Evolutionary conservation across 2,329 filamentous ascomycete species (phyloP), one percentile per base, ranked within the genome.

Genomic region (Neonectria faginata): DNA sequence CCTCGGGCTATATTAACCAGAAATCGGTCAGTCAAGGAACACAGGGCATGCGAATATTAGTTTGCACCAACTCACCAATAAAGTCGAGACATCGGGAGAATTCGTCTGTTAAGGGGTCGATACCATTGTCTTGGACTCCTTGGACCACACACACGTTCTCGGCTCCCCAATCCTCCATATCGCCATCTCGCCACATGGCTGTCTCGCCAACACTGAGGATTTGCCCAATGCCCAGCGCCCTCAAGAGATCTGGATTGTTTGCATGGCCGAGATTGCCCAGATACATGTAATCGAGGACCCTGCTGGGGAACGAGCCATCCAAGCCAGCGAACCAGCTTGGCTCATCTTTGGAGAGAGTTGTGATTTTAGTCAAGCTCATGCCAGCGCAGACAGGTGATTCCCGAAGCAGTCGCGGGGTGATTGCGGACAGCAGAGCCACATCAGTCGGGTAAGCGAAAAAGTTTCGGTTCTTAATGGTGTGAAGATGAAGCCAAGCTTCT

Each of bases 401-500:
- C 50, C 85, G 84, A 22, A 97, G 83, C 14, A 98, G 83, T 14
- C 92, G 90, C 20, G 89, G 87, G 64, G 95, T 89, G 41, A 97
- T 91, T 5, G 88, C 87, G 1, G 86, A 89, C n/a, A 98, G 81
- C 11, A 97, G 85, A 4, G 91, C 88, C 18, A 97, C 94, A 75
- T 99, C 96, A 0, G 92, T 93, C 1, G 92, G 91, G 72, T 98
- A 98, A 0, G 96, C 94, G 76, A 99, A 99, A 81, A 98, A 97
- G 76, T 99, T 98, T 64, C 96, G 91, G 60, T 88, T 85, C 77
- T 92, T 93, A 12, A 89, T 85, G 11, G 89, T 90, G 77, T 99
- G 96, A 53, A 99, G 83, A 64, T 89, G 86, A 10, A 98, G 84
- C 94, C 94, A 98, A 9, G 96, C 94, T 60, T 94, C 89, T 29